Evolutionary conservation across 2,329 filamentous ascomycete genomes (phyloP).

Genomic region (Penicillium sp.): DNA sequence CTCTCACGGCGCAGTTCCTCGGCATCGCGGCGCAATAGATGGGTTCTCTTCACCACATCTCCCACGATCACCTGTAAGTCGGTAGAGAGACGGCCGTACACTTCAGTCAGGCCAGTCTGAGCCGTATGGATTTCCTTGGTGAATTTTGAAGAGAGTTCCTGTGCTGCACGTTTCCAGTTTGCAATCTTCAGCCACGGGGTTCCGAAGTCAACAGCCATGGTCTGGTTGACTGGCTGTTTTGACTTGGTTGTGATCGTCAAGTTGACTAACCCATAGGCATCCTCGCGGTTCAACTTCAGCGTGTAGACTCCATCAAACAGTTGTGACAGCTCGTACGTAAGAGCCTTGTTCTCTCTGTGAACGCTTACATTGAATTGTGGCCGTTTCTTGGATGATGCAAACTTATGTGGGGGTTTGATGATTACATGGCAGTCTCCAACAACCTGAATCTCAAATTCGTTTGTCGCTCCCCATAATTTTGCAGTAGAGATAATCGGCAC

Average conservation of each 20-base stretch:
- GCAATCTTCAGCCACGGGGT: conserved; percentile 48
- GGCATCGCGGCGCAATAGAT: conserved; percentile 33
- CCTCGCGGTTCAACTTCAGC: conserved; percentile 49
- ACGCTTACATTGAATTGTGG: conserved; percentile 52
- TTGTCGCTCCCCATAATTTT: conserved; percentile 29
- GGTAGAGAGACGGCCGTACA: conserved; percentile 38
- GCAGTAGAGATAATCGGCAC: conserved; percentile 23
- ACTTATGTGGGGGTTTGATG: conserved; percentile 49
- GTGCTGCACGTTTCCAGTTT: conserved; percentile 46
- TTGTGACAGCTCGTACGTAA: conserved; percentile 48
- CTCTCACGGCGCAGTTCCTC: conserved; percentile 27
- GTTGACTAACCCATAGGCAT: conserved; percentile 50
- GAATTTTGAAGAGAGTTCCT: conserved; percentile 36
- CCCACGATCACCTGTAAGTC: conserved; percentile 40
- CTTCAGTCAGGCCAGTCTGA: conserved; percentile 38
- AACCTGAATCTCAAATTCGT: conserved; percentile 53
- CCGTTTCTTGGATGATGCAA: conserved; percentile 44
- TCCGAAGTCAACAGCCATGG: conserved; percentile 43
- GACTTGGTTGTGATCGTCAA: conserved; percentile 46
- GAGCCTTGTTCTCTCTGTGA: conserved; percentile 39
- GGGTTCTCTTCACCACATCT: conserved; percentile 37
- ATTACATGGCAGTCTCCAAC: conserved; percentile 55
- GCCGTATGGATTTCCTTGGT: conserved; percentile 38
- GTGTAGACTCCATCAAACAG: conserved; percentile 56
- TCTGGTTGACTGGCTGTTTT: conserved; percentile 35